Conservation (phyloP, 2,329 filamentous ascomycete genomes). For the Cercospora zeae-maydis region DNA sequence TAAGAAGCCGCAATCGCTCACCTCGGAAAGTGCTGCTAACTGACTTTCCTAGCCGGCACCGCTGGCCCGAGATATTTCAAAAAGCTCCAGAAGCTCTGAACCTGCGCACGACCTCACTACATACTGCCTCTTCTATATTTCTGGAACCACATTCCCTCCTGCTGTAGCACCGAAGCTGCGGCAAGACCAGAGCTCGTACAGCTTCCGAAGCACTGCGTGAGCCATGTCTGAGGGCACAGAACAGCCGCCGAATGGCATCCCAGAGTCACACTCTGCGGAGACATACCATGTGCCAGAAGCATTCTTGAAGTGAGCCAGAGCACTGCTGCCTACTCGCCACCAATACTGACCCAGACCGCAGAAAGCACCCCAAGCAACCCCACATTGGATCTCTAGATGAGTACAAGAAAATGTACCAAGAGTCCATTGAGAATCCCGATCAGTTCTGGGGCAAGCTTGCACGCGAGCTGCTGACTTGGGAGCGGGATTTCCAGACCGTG, state of each 20-base stretch:
- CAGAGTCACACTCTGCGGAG: slow-evolving; percentile 29
- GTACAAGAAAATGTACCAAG: slow-evolving; percentile 63
- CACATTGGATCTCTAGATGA: slow-evolving; percentile 59
- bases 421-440: slow-evolving; percentile 86
- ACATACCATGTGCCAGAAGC: slow-evolving; percentile 34
- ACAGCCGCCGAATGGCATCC: slow-evolving; percentile 26
- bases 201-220: background rate
- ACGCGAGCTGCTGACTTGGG: slow-evolving; percentile 85
- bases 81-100: slow-evolving; percentile 3
- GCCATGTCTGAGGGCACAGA: slow-evolving; percentile 26
- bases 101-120: slow-evolving; percentile 8
- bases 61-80: slow-evolving; percentile 13
- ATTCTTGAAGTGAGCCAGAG: slow-evolving; percentile 38
- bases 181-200: slow-evolving; percentile 6
- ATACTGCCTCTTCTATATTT: background rate
- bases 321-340: background rate
- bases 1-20: background rate
- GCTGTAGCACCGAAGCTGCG: slow-evolving; percentile 5
- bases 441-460: slow-evolving; percentile 87
- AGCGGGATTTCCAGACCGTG: slow-evolving; percentile 87
- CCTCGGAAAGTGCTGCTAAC: slow-evolving; percentile 11
- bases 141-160: background rate
- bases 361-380: slow-evolving; percentile 59
- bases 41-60: slow-evolving; percentile 16
- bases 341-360: slow-evolving; percentile 31